phyloP scores from a whole-genome alignment of 306 rosid genomes.

The Ormosia emarginata region DNA sequence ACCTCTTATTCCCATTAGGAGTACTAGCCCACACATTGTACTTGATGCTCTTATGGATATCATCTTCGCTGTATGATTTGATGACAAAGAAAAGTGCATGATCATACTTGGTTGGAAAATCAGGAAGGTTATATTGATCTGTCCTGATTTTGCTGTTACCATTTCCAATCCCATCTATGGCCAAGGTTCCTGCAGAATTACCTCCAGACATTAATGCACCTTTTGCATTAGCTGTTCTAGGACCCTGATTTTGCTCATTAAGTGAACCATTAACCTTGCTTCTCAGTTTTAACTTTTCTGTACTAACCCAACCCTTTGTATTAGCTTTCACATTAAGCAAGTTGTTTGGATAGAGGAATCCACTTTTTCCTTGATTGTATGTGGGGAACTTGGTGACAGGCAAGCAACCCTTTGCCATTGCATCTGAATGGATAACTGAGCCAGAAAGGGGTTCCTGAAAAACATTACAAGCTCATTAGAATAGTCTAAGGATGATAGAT shows the following conservation, averaged over 20 bases:
- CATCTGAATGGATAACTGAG: slow-evolving; percentile 50
- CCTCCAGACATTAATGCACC: slow-evolving; percentile 32
- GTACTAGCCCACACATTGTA: slow-evolving; percentile 90
- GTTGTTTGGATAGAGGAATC: slow-evolving; percentile 48
- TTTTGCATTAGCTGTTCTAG: slow-evolving; percentile 50
- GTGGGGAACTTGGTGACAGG: slow-evolving; percentile 45
- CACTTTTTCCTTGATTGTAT: slow-evolving; percentile 60
- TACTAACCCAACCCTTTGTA: slow-evolving; percentile 53
- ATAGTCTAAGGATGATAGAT: slow-evolving; percentile 5
- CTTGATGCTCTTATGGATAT: slow-evolving; percentile 85
- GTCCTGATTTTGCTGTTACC: slow-evolving; percentile 27
- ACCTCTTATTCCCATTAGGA: slow-evolving; percentile 76
- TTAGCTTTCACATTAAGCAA: slow-evolving; percentile 39
- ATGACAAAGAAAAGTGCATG: slow-evolving; percentile 73
- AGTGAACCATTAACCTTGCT: slow-evolving; percentile 43
- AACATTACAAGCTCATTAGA: slow-evolving; percentile 22
- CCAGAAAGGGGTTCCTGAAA: slow-evolving; percentile 44
- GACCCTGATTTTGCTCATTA: slow-evolving; percentile 56
- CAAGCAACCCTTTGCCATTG: slow-evolving; percentile 37
- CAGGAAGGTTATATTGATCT: slow-evolving; percentile 69
- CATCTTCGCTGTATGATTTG: slow-evolving; percentile 89
- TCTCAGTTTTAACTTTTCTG: slow-evolving; percentile 61
- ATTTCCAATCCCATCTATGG: slow-evolving; percentile 32
- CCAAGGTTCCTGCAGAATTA: slow-evolving; percentile 23
- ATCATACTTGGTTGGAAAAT: slow-evolving; percentile 66